Percentiles rank a stretch among this genome's conserved stretches.
These are phyloP conservation scores for Fusarium sp. DNA, from an alignment of 2,329 filamentous ascomycete species.

Conservation along the genomic window DNA sequence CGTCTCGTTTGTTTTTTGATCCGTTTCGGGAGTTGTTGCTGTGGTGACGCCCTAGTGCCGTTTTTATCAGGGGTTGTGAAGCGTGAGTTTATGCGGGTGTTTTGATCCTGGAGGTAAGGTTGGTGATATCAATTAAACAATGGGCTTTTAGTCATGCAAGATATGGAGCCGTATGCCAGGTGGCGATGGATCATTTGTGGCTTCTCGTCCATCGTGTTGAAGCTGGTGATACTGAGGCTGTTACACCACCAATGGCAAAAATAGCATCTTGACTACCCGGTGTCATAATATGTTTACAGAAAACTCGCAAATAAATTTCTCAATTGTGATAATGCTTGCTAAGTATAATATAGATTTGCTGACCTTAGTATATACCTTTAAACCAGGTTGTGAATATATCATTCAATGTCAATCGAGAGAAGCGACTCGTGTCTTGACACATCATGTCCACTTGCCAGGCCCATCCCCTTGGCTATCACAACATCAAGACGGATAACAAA, in stretches of 20 bases:
- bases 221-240: neutral
- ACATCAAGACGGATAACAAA: neutral
- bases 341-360: too few relatives aligned
- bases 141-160: neutral
- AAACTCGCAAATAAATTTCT: too few relatives aligned
- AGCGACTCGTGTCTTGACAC: accelerated
- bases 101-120: constrained; percentile 8
- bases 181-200: constrained; percentile 1
- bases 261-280: neutral
- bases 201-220: neutral
- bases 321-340: too few relatives aligned
- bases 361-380: too few relatives aligned
- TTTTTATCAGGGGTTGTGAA: constrained; percentile 19
- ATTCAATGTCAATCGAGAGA: neutral
- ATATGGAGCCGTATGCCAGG: neutral
- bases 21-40: constrained; percentile 34
- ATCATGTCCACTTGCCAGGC: neutral
- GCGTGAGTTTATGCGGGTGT: constrained; percentile 4
- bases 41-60: constrained; percentile 26
- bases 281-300: neutral
- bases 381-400: too few relatives aligned
- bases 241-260: neutral
- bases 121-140: neutral
- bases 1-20: constrained; percentile 41
- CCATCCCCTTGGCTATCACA: neutral